phyloP scores from a whole-genome alignment of 2,329 filamentous ascomycete species.

The Zymoseptoria pseudotritici region DNA sequence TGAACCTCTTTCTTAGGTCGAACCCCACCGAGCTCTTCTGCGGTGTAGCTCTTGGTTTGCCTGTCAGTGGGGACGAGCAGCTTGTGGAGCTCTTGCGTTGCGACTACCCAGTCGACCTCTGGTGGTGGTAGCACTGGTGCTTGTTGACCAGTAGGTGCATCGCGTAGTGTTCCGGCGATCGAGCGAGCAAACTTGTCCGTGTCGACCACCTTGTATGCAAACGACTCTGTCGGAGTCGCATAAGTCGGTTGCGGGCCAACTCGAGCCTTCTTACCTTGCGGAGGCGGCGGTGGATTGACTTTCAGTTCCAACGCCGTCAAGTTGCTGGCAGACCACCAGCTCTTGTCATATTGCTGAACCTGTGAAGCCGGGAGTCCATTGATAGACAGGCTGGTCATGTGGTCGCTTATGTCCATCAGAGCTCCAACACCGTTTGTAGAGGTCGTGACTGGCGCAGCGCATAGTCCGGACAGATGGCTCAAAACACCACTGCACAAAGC shows the following conservation, averaged over 20 bases:
- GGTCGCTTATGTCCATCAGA: constrained; percentile 16
- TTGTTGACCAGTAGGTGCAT: constrained; percentile 30
- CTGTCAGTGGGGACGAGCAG: constrained; percentile 70
- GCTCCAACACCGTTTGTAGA: constrained; percentile 5
- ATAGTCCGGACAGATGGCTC: constrained; percentile 81
- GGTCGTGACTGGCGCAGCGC: constrained; percentile 25
- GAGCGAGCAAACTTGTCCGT: constrained; percentile 59
- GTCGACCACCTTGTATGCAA: constrained; percentile 68
- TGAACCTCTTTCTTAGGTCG: constrained; percentile 54
- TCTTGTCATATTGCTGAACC: constrained; percentile 29
- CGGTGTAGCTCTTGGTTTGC: constrained; percentile 65
- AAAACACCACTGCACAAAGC: constrained; percentile 81
- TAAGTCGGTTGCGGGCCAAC: constrained; percentile 61
- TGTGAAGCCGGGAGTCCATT: not conserved
- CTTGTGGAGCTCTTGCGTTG: constrained; percentile 75
- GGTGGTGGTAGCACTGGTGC: constrained; percentile 62
- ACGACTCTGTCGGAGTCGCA: constrained; percentile 81
- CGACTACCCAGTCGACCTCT: constrained; percentile 76
- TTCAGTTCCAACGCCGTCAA: constrained; percentile 63
- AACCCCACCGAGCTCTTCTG: constrained; percentile 64
- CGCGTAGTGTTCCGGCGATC: constrained; percentile 47
- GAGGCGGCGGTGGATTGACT: constrained; percentile 44
- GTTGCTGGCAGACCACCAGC: constrained; percentile 44
- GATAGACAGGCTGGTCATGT: constrained; percentile 23
- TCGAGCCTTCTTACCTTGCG: constrained; percentile 50